Evolutionary conservation across 805 yeast species (phyloP).

Genomic region (Metschnikowia aberdeeniae): DNA sequence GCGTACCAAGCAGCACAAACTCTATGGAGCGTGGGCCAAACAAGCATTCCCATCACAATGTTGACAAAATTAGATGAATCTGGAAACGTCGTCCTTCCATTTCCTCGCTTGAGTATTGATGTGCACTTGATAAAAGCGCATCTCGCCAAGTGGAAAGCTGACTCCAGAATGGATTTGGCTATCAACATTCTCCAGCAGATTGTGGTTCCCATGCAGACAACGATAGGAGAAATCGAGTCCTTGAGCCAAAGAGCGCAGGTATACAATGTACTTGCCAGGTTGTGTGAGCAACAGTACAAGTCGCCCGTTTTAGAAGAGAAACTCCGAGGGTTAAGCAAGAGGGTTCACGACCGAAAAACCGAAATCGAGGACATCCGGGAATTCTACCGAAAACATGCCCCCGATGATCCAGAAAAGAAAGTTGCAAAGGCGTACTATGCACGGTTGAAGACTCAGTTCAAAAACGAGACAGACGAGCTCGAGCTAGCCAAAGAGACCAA

Average conservation of each 20-base stretch:
- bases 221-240: constrained; percentile 11
- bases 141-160: constrained; percentile 67
- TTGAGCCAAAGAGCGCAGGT: constrained; percentile 38
- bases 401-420: constrained; percentile 44
- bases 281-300: constrained; percentile 64
- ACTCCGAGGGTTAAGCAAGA: constrained; percentile 35
- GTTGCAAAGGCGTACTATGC: constrained; percentile 50
- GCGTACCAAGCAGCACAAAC: constrained; percentile 50
- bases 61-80: constrained; percentile 28
- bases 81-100: constrained; percentile 15
- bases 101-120: constrained; percentile 19
- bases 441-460: constrained; percentile 45
- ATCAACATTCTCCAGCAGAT: constrained; percentile 53
- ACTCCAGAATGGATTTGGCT: constrained; percentile 66
- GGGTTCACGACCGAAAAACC: constrained; percentile 37
- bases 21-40: constrained; percentile 62
- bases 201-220: constrained; percentile 44
- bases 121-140: constrained; percentile 30
- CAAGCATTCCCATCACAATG: constrained; percentile 52
- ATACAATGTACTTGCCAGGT: constrained; percentile 61
- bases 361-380: constrained; percentile 50
- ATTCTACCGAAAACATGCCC: constrained; percentile 38
- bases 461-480: constrained; percentile 48
- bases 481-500: constrained; percentile 34
- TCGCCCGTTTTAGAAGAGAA: constrained; percentile 42